Evolutionary conservation across 2,329 filamentous ascomycete genomes (phyloP), one percentile per base, ranked within the genome.

Genomic region (Helicocarpus griseus): DNA sequence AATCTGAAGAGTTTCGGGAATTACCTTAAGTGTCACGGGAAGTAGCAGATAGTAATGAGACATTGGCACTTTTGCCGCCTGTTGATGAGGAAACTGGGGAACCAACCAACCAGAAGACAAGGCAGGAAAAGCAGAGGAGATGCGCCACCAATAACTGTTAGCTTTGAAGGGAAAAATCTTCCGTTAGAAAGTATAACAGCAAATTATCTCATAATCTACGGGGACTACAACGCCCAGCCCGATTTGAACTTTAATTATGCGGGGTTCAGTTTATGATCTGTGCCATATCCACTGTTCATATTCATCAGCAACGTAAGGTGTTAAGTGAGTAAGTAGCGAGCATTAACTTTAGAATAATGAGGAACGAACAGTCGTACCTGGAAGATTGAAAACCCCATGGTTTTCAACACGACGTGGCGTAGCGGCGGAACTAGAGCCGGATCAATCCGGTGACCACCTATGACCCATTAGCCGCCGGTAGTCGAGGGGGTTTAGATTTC

Each of bases 161-260:
- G 21, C 7, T 17, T 24, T 24, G 3, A 7, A 1, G 11, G 19
- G 29, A 36, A 36, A 33, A 36, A 19, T 19, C 26, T 24, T 29
- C 14, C 41, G 13, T 17, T 31, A 3, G 41, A 28, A 19, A 29
- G n/a, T 44, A n/a, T 29, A 31, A 31, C 5, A 19, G 5, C 17
- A 13, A 28, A 8, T 29, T 31, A 29, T 44, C 41, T 19, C 24
- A 44, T 44, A 14, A 29, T 44, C 5, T 31, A 44, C 26, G 41
- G 41, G n/a, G 41, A 44, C 41, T n/a, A 44, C 24, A n/a, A 44
- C n/a, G 41, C 26, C 26, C 41, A 44, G 41, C 41, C 41, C 41
- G 24, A 44, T 29, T 29, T 28, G 41, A 44, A 44, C n/a, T 29
- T 14, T 17, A 21, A 21, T 35, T 35, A 35, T 36, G 44, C 44